Conservation (phyloP, 805 yeast genomes). For the Saccharomyces kudriavzevii region DNA sequence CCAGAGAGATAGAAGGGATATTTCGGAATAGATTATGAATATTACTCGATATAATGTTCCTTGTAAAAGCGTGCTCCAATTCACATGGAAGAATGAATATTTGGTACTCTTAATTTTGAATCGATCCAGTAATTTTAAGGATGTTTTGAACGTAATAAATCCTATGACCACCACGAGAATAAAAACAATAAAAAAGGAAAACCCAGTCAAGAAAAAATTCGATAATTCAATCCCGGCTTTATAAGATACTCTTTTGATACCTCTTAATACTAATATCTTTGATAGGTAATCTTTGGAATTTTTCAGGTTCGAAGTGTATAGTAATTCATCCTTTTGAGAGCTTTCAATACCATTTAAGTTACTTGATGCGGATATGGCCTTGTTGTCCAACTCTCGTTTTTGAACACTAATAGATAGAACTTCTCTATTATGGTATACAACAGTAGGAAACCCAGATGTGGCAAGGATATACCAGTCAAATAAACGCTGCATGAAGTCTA, state of each 20-base stretch:
- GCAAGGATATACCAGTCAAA: slow-evolving; percentile 92
- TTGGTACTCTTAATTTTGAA: slow-evolving; percentile 48
- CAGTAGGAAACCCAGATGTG: slow-evolving; percentile 84
- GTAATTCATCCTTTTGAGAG: slow-evolving; percentile 39
- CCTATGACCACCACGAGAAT: slow-evolving; percentile 51
- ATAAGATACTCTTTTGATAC: slow-evolving; percentile 85
- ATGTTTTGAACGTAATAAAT: slow-evolving; percentile 60
- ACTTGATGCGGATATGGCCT: slow-evolving; percentile 26
- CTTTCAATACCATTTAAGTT: slow-evolving; percentile 39
- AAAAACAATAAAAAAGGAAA: slow-evolving; percentile 74
- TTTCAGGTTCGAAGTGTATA: slow-evolving; percentile 67
- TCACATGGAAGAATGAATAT: slow-evolving; percentile 66
- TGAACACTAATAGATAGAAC: slow-evolving; percentile 77
- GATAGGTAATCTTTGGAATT: slow-evolving; percentile 46
- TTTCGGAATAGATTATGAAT: slow-evolving; percentile 79
- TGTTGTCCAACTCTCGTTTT: slow-evolving; percentile 38
- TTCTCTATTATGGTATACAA: slow-evolving; percentile 54
- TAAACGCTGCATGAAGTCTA: slow-evolving; percentile 68
- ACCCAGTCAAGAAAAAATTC: slow-evolving; percentile 75
- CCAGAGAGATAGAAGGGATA: slow-evolving; percentile 78
- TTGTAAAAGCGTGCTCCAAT: slow-evolving; percentile 78
- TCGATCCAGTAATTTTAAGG: slow-evolving; percentile 56
- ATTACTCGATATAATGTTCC: slow-evolving; percentile 82
- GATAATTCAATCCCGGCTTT: slow-evolving; percentile 81
- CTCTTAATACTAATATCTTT: slow-evolving; percentile 75